Conservation (phyloP, 306 rosid genomes). For the Abrus pulchellus region DNA sequence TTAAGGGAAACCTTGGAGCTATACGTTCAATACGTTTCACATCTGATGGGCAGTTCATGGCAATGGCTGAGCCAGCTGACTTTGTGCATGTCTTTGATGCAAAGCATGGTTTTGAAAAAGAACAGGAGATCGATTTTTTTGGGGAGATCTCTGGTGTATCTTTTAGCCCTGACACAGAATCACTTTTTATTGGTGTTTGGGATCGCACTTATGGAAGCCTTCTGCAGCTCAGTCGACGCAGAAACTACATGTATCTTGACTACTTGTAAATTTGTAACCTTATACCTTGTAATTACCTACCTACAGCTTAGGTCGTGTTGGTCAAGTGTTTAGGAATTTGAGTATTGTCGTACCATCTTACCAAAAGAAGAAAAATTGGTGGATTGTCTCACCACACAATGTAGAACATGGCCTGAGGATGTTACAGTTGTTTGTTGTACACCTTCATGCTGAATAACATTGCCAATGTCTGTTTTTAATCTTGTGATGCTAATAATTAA, state of each 20-base stretch:
- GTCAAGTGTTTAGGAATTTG: constrained; percentile 46
- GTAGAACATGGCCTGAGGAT: constrained; percentile 42
- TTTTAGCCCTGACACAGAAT: constrained; percentile 94
- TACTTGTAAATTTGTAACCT: constrained; percentile 61
- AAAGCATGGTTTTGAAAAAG: constrained; percentile 76
- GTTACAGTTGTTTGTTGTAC: constrained; percentile 52
- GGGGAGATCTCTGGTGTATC: constrained; percentile 94
- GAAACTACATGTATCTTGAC: constrained; percentile 72
- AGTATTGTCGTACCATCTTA: constrained; percentile 43
- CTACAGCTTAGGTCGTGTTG: constrained; percentile 39
- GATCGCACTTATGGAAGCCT: constrained; percentile 93
- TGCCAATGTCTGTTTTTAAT: constrained; percentile 25
- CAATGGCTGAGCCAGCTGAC: constrained; percentile 94
- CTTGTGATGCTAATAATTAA: constrained; percentile 21
- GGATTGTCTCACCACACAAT: constrained; percentile 43
- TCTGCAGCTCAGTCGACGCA: constrained; percentile 74
- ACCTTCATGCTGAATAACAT: constrained; percentile 45
- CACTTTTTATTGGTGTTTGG: constrained; percentile 85
- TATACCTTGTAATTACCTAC: constrained; percentile 50
- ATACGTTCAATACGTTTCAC: constrained; percentile 81
- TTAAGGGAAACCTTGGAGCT: constrained; percentile 92
- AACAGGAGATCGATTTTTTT: constrained; percentile 86
- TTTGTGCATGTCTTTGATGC: constrained; percentile 85
- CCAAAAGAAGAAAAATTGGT: constrained; percentile 31
- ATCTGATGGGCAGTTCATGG: constrained; percentile 86